A percentile compares a stretch with the other conserved stretches of the same genome.
Conservation (phyloP, 2,329 filamentous ascomycete genomes). For the Arthrobotrys conoides region DNA sequence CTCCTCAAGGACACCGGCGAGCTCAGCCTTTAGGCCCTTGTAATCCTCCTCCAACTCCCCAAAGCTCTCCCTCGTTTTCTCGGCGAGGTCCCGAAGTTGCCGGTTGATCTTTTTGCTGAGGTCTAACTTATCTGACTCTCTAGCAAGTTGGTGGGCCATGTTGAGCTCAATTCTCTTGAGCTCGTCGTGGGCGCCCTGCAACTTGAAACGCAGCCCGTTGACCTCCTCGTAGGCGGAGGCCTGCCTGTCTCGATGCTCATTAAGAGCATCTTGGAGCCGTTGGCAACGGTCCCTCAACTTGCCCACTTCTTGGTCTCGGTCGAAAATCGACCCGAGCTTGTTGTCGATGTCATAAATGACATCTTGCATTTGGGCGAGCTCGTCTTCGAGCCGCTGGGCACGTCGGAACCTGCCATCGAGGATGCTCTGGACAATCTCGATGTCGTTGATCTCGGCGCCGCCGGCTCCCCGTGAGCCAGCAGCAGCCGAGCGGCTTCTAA, state of each 20-base stretch:
- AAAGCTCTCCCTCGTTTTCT: constrained; percentile 14
- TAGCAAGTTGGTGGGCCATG: constrained; percentile 17
- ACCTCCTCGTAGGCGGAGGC: constrained; percentile 15
- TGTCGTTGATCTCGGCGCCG: constrained; percentile 29
- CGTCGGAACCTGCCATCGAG: constrained; percentile 39
- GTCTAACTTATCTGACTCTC: constrained; percentile 37
- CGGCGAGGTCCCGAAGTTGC: constrained; percentile 6
- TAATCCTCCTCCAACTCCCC: constrained; percentile 20
- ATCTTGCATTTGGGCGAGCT: constrained; percentile 32
- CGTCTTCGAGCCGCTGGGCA: constrained; percentile 35
- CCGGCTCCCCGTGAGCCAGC: constrained; percentile 2
- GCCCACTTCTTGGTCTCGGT: constrained; percentile 27
- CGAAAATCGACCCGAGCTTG: constrained; percentile 37
- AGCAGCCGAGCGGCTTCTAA: constrained; percentile 8
- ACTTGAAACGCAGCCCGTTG: constrained; percentile 16
- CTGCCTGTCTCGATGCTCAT: constrained; percentile 40
- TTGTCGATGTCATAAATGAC: constrained; percentile 46
- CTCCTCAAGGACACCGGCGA: constrained; percentile 19
- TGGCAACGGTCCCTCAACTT: constrained; percentile 40
- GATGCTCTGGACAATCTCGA: constrained; percentile 45
- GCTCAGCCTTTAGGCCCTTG: constrained; percentile 28
- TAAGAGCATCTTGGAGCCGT: constrained; percentile 43
- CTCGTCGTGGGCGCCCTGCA: constrained; percentile 30
- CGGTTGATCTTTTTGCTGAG: constrained; percentile 16
- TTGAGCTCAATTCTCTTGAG: constrained; percentile 32